Base-by-base conservation (phyloP, 345 rosid species). In the Eucalyptus pauciflora region DNA sequence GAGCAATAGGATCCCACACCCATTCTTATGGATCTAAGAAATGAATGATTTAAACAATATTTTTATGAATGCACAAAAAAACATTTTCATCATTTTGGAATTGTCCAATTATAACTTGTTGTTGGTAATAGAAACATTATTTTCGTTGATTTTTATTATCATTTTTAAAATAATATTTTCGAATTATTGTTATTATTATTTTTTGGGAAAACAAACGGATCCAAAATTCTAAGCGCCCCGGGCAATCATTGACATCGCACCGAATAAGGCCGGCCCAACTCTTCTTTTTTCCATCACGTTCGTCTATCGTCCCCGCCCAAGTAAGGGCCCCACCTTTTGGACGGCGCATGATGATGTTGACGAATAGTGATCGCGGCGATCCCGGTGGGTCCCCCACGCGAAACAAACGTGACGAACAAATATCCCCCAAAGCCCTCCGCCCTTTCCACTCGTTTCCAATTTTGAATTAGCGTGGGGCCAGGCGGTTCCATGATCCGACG, bases 401-500 rank as follows among this genome's bases (percentile, higher is more conserved):
- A 24, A 56, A 56, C 11, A 56, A 31, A 33, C 80, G 45, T 5
- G 80, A 69, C 22, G 7, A 33, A 33, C 80, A 31, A 18, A 50
- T 50, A 14, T 2, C 27, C n/a, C 46, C 58, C 52, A 48, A 50
- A 17, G 4, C 5, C 52, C 12, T 45, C 51, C 45, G 10, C 48
- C 10, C n/a, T 6, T 54, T 22, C 62, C 46, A 7, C 69, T 86
- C 12, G 87, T 37, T 54, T 7, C 58, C 64, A 20, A 43, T 52
- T 50, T 79, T 76, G 51, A 89, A 58, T 13, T 12, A 52, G 24
- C 56, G 58, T 52, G 58, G 58, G 58, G 58, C 58, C 58, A 10
- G 91, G 49, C 92, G 90, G 90, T 56, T 87, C 37, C 1, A 8
- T 50, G 52, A 41, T 87, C 88, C 67, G 43, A 76, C 3, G 83